Evolutionary conservation across 2,329 filamentous ascomycete genomes (phyloP), one percentile per base, ranked within the genome.

Genomic region (Didymella keratinophila): DNA sequence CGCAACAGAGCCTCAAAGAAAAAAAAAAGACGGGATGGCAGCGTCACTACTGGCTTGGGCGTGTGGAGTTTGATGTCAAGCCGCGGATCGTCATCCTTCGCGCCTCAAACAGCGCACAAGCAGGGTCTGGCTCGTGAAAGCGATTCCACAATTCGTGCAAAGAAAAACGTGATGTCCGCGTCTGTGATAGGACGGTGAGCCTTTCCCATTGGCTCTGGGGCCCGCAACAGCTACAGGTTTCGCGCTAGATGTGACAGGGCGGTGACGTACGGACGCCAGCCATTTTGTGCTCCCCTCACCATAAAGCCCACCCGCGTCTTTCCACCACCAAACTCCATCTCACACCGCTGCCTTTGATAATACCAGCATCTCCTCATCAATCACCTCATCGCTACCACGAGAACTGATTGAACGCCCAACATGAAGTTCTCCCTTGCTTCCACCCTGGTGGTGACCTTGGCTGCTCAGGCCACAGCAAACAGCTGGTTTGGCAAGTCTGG

Each of bases 401-500:
- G 34, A 37, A 54, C n/a, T 21, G 55, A 56, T 53, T 61, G 66
- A 58, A 56, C 27, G 30, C 47, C 44, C 70, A 87, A 63, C 63
- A 97, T 97, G 93, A 95, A 87, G 83, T 86, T 95, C 79, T 79
- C 83, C 64, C 79, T 92, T 73, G 82, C 85, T 62, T 85, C 88
- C 75, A 76, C 92, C 79, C 79, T 94, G 67, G 82, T 91, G 71
- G 83, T 91, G 73, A 86, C 87, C 71, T 81, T 96, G 58, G 89
- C 90, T 74, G 86, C 89, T 39, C 86, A 91, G 73, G 84, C 84
- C 62, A 87, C 86, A 63, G 91, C 88, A 65, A 93, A 89, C 80
- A 90, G 81, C 78, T 97, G 93, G 93, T 93, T 96, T 75, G 87
- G 86, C 75, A 95, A 92, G 79, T 83, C 92, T 73, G 89, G 93